Evolutionary conservation across 2,329 filamentous ascomycete genomes (phyloP).

Genomic region (Aspergillus fischeri): DNA sequence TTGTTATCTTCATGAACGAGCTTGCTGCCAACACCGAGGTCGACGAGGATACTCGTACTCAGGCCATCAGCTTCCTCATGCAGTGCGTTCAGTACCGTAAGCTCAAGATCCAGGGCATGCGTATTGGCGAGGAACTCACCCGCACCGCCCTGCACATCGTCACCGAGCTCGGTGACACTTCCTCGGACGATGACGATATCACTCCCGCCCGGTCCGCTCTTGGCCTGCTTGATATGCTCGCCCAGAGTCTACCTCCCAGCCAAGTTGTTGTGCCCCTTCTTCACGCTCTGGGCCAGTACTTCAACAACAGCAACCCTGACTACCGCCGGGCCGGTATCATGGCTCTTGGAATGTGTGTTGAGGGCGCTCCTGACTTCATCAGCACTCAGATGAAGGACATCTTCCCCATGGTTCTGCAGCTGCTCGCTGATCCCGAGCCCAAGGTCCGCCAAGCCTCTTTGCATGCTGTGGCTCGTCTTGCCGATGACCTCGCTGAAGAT

Average conservation of each 20-base stretch:
- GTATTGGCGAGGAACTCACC: constrained; percentile 81
- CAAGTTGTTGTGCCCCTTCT: constrained; percentile 92
- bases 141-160: constrained; percentile 83
- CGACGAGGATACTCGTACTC: constrained; percentile 80
- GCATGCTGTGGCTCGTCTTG: constrained; percentile 81
- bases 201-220: constrained; percentile 82
- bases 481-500: constrained; percentile 89
- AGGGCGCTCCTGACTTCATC: constrained; percentile 96
- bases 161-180: constrained; percentile 71
- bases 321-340: constrained; percentile 88
- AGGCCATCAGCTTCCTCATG: constrained; percentile 90
- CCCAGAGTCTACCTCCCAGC: constrained; percentile 81
- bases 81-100: constrained; percentile 88
- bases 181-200: constrained; percentile 73
- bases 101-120: constrained; percentile 89
- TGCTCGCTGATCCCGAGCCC: constrained; percentile 77
- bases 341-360: constrained; percentile 87
- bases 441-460: constrained; percentile 83
- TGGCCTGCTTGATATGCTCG: constrained; percentile 81
- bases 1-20: constrained; percentile 91
- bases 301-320: constrained; percentile 67
- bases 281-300: constrained; percentile 78
- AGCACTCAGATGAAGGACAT: constrained; percentile 85
- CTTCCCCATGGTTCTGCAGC: constrained; percentile 75
- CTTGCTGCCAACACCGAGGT: constrained; percentile 71